These are phyloP conservation scores for Boletus subparvulus DNA, from an alignment of 768 basidiomycete genomes.

Conservation along the genomic window DNA sequence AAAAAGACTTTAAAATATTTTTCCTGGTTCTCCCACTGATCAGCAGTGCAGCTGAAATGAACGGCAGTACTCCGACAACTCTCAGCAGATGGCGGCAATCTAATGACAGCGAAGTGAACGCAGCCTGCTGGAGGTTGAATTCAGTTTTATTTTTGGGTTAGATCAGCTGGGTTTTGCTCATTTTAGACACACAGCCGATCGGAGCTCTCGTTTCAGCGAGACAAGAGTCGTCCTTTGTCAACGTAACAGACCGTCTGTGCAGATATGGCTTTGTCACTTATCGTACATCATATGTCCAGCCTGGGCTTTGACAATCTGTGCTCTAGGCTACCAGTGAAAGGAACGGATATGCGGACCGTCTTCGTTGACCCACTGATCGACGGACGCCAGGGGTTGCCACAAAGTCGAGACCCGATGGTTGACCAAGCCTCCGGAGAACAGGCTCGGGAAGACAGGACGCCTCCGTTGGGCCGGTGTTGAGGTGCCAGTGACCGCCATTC, in stretches of 20 bases:
- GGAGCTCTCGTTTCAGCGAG: no score
- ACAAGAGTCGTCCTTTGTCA: no score
- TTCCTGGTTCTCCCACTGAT: no score
- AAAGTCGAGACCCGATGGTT: not conserved
- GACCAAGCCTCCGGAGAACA: no score
- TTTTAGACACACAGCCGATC: no score
- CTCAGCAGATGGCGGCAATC: slow-evolving; percentile 5
- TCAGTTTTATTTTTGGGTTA: no score
- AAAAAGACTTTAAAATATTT: not conserved
- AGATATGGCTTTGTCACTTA: not conserved
- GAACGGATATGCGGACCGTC: not conserved
- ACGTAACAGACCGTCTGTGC: no score
- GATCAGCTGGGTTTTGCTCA: no score
- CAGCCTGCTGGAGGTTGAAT: not conserved
- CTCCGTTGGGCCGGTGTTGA: not conserved
- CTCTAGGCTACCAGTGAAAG: not conserved
- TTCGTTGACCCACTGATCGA: not conserved
- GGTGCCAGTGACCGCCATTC: not conserved
- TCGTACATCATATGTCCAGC: not conserved
- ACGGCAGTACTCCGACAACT: not conserved
- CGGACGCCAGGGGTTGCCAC: not conserved
- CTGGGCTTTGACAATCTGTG: not conserved
- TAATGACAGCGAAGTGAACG: not conserved
- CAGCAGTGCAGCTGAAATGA: no score
- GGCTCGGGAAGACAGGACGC: not conserved